Base-by-base conservation (phyloP, 495 filamentous ascomycete species). In the Penicillium bovifimosum region DNA sequence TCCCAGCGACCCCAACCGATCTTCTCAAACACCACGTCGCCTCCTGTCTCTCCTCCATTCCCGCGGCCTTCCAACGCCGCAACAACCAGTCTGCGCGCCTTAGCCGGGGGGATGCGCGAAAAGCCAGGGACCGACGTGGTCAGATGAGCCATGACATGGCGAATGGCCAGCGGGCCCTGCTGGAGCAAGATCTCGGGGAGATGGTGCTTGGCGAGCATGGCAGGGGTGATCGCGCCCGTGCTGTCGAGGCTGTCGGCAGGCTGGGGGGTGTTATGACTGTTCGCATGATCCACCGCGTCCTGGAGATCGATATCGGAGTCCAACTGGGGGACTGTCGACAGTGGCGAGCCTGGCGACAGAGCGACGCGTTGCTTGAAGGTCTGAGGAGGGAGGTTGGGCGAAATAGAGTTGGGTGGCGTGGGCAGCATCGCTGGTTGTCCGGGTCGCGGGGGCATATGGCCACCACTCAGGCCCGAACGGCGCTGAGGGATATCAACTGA, bases 1-100 rank as follows among this genome's bases (percentile, higher is more conserved):
- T 93, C 86, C 93, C 93, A 98, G 41, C 90, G 84, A 42, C 93
- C 93, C 93, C 93, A 98, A 52, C 93, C 93, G 52, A 96, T 86
- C 73, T 98, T 98, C 66, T 95, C 87, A 61, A 96, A 98, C 58
- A 86, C 78, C 47, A 97, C 87, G 47, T 92, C 87, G 58, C 86
- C 84, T 47, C 85, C 88, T 34, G 81, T 80, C 58, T 83, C 81
- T 50, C 76, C 79, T 29, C 78, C 80, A 36, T 71, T 78, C 53
- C 84, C 84, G 54, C 86, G 83, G 59, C 84, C 80, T 71, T 96
- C 90, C 31, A 96, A 68, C 28, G 90, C 91, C 17, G 82, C 85
- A 16, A 95, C 91, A 3, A 95, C 88, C 32, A 96, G 73, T 64
- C 93, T 83, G 59, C 93, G 82, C 38, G 93, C 92, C 72, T 95